Percentiles rank a stretch among this genome's conserved stretches.
Evolutionary conservation across 495 filamentous ascomycete genomes (phyloP).

Genomic region (Recurvomyces mirabilis): DNA sequence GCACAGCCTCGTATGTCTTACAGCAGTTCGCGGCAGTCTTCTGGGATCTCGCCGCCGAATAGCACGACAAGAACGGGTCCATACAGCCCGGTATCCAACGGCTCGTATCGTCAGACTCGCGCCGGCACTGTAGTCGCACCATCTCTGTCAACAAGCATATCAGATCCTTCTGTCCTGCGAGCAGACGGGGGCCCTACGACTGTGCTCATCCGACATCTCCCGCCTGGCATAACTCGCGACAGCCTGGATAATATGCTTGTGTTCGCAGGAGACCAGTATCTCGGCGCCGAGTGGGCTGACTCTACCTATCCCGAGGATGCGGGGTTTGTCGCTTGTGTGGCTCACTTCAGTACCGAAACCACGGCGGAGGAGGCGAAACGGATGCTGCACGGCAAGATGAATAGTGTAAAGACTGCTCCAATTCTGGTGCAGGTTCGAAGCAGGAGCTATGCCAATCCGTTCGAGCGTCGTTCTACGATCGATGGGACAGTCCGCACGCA

Average conservation of each 20-base stretch:
- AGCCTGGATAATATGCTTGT: conserved; percentile 69
- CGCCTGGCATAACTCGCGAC: conserved; percentile 59
- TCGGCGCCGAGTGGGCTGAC: conserved; percentile 60
- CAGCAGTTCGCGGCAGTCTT: too few species aligned
- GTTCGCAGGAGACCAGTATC: conserved; percentile 73
- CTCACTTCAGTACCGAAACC: conserved; percentile 57
- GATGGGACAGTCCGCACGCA: conserved; percentile 44
- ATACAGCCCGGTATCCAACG: too few species aligned
- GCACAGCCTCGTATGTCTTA: too few species aligned
- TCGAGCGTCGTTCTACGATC: conserved; percentile 49
- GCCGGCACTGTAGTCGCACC: too few species aligned
- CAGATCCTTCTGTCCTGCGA: conserved; percentile 9
- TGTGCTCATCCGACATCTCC: conserved; percentile 66
- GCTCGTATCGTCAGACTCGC: too few species aligned
- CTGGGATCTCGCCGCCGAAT: too few species aligned
- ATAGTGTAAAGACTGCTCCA: conserved; percentile 58
- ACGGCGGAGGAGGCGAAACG: conserved; percentile 69
- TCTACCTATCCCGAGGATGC: conserved; percentile 54
- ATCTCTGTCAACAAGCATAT: conserved; percentile 5
- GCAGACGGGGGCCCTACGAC: conserved; percentile 19
- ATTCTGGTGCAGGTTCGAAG: conserved; percentile 68
- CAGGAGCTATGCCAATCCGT: conserved; percentile 15
- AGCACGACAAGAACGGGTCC: too few species aligned
- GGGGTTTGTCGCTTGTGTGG: conserved; percentile 63
- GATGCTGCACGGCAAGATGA: conserved; percentile 69